phyloP scores from a whole-genome alignment of 495 filamentous ascomycete species.

The Lasiosphaeria ovina region DNA sequence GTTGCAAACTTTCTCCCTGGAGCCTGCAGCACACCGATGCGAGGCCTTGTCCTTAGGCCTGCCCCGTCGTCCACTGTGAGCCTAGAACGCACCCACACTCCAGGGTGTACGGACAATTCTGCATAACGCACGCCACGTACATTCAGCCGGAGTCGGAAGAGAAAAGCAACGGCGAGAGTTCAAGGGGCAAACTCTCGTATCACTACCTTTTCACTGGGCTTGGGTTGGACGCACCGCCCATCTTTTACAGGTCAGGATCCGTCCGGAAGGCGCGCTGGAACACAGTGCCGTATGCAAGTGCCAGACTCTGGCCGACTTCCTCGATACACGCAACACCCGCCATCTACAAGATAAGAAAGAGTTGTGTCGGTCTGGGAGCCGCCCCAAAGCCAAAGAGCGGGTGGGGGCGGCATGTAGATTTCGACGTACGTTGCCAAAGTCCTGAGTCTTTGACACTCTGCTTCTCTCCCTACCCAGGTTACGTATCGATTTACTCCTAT shows the following conservation, averaged over 20 bases:
- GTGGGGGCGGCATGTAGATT: too few relatives aligned
- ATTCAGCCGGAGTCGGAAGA: slow-evolving; percentile 25
- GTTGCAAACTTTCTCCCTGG: slow-evolving; percentile 16
- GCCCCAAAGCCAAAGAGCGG: too few relatives aligned
- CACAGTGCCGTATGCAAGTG: not conserved
- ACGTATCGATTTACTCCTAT: not conserved
- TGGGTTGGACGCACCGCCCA: too few relatives aligned
- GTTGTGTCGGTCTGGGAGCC: too few relatives aligned
- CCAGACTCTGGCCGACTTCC: not conserved
- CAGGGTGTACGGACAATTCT: slow-evolving; percentile 25
- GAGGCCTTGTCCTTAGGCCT: slow-evolving; percentile 17
- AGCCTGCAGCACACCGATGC: slow-evolving; percentile 20
- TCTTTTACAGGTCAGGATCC: not conserved
- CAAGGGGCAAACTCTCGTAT: not conserved
- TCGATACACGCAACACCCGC: not conserved
- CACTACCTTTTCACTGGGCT: not conserved
- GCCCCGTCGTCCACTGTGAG: slow-evolving; percentile 21
- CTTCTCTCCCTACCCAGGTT: not conserved
- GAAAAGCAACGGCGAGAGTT: slow-evolving; percentile 1
- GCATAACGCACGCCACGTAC: slow-evolving; percentile 25
- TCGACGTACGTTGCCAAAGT: too few relatives aligned
- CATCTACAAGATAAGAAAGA: slow-evolving; percentile 1
- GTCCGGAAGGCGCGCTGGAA: not conserved
- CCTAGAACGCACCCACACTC: slow-evolving; percentile 21
- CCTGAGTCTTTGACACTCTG: not conserved